Base-by-base conservation (phyloP, 495 filamentous ascomycete genomes). In the Aspergillus cristatus region DNA sequence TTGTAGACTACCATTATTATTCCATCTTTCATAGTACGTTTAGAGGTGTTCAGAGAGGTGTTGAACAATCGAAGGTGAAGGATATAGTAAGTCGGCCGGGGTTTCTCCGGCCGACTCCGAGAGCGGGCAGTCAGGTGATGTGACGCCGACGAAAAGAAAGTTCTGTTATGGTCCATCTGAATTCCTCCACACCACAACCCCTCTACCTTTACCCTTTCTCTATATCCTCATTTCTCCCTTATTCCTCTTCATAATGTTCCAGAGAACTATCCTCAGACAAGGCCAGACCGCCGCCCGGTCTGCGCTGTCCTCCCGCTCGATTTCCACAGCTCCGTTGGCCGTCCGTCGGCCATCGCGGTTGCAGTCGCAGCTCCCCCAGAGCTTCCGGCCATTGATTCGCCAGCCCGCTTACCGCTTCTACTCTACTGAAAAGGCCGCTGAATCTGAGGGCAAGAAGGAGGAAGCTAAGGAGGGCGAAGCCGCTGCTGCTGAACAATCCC, bases 241-340 rank as follows among this genome's bases (percentile, higher is more conserved):
- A 38, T 13, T 32, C 38, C 16, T 34, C 29, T 28, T 50, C 52
- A 59, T 20, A 43, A 70, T 70, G 66, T 62, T 70, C 55, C 62
- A 66, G 47, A 58, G 64, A 44, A 62, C 57, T 18, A 35, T 68
- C 39, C 38, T 70, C 46, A 62, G 62, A 64, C 64, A 68, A 43
- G 51, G 53, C 22, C 60, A 62, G 53, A n/a, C n/a, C n/a, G 63
- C 62, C 39, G 52, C 55, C 42, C 59, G 59, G 47, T 62, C 66
- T 45, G 41, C 53, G 31, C 46, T 64, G 26, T 47, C 60, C 32
- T 28, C 57, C 41, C 54, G 60, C 37, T 57, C 57, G 35, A 43
- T 57, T 20, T 51, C 57, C 28, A 35, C 50, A 24, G 48, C 60
- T 24, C 44, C 61, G 34, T 53, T 55, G 40, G 50, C 59, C 33